These are phyloP conservation scores for Cymodocea nodosa DNA, from an alignment of 116 monocot species.

Conservation along the genomic window DNA sequence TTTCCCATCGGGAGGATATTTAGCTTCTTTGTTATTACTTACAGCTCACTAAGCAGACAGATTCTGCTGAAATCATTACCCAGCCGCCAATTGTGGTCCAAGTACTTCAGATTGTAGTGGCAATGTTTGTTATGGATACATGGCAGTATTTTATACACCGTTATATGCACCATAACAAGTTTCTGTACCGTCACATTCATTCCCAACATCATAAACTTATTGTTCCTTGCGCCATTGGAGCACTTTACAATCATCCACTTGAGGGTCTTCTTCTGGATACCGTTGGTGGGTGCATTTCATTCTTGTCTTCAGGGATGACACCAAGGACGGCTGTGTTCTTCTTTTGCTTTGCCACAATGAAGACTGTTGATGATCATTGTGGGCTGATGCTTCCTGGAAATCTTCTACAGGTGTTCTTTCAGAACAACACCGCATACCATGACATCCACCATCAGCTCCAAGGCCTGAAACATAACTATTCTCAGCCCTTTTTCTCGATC, in stretches of 20 bases:
- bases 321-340: conserved; percentile 60
- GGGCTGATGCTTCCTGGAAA: conserved; percentile 65
- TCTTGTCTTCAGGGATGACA: conserved; percentile 65
- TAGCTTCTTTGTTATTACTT: conserved; percentile 11
- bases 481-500: conserved; percentile 69
- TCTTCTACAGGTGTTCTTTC: conserved; percentile 56
- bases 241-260: conserved; percentile 77
- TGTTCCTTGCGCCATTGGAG: conserved; percentile 71
- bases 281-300: conserved; percentile 71
- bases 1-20: neutral
- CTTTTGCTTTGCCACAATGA: conserved; percentile 69
- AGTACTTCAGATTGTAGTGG: conserved; percentile 42
- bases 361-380: conserved; percentile 76
- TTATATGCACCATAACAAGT: conserved; percentile 83
- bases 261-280: conserved; percentile 82
- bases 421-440: conserved; percentile 82
- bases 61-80: conserved; percentile 7
- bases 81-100: conserved; percentile 50
- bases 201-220: conserved; percentile 70
- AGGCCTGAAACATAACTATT: conserved; percentile 65
- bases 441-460: conserved; percentile 85
- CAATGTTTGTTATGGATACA: conserved; percentile 74
- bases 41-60: conserved; percentile 19
- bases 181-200: conserved; percentile 69
- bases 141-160: conserved; percentile 83